phyloP scores from a whole-genome alignment of 345 rosid genomes.

The Citrus mangshanensis region DNA sequence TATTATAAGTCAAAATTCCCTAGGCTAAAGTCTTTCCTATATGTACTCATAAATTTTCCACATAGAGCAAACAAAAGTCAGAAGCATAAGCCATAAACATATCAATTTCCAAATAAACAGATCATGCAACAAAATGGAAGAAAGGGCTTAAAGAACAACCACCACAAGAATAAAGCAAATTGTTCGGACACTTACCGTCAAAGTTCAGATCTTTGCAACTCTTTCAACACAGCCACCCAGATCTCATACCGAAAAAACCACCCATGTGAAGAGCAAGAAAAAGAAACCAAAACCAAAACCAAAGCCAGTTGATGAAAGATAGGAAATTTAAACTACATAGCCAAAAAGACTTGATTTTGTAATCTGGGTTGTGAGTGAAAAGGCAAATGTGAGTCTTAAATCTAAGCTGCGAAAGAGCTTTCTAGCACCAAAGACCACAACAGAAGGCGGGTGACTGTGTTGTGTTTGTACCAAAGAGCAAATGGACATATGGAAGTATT shows the following conservation, averaged over 20 bases:
- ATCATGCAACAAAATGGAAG: slow-evolving; percentile 18
- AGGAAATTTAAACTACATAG: slow-evolving; percentile 21
- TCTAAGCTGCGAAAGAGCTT: slow-evolving; percentile 74
- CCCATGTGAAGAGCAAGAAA: slow-evolving; percentile 4
- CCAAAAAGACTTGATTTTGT: slow-evolving; percentile 27
- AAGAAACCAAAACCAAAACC: slow-evolving; percentile 10
- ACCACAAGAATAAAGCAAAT: slow-evolving; percentile 7
- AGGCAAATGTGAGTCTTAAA: slow-evolving; percentile 34
- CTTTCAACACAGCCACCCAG: slow-evolving; percentile 28
- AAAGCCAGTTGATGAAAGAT: slow-evolving; percentile 26
- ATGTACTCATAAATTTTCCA: background rate
- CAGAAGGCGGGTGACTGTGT: slow-evolving; percentile 14
- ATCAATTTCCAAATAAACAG: slow-evolving; percentile 23
- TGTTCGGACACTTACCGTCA: slow-evolving; percentile 30
- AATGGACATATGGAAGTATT: slow-evolving; percentile 23
- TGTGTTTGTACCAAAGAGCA: background rate
- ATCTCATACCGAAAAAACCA: slow-evolving; percentile 38
- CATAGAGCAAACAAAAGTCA: background rate
- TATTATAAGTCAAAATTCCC: background rate
- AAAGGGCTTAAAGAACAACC: background rate
- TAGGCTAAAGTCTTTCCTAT: background rate
- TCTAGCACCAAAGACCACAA: slow-evolving; percentile 30
- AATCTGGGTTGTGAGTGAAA: slow-evolving; percentile 19
- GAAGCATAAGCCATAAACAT: slow-evolving; percentile 2
- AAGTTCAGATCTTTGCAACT: slow-evolving; percentile 48